Evolutionary conservation across 495 filamentous ascomycete species (phyloP).

Genomic region (Aspergillus diversus): DNA sequence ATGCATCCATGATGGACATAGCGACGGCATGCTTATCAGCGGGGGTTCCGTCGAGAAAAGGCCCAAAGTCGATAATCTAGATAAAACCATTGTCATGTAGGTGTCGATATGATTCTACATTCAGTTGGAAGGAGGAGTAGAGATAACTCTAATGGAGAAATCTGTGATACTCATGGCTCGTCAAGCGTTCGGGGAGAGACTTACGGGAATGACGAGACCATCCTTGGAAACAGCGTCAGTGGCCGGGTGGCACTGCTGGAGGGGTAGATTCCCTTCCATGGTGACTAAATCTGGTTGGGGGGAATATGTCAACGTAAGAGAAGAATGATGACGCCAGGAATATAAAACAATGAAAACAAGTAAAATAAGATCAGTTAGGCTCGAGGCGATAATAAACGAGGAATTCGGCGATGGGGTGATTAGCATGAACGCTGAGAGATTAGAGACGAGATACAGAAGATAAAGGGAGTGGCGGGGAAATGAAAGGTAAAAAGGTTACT

Average conservation of each 20-base stretch:
- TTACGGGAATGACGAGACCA: slow-evolving; percentile 71
- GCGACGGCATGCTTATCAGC: slow-evolving; percentile 68
- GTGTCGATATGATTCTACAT: not conserved
- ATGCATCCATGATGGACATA: slow-evolving; percentile 72
- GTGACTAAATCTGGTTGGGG: slow-evolving; percentile 2
- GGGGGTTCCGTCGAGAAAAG: slow-evolving; percentile 68
- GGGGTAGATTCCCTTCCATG: slow-evolving; percentile 30
- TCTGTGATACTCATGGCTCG: not conserved
- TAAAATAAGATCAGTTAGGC: no score
- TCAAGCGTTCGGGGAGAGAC: slow-evolving; percentile 16
- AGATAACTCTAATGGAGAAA: no score
- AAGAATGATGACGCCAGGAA: not conserved
- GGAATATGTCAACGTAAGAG: slow-evolving; percentile 1
- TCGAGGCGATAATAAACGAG: not conserved
- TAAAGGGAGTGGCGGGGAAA: slow-evolving; percentile 2
- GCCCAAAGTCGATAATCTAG: slow-evolving; percentile 85
- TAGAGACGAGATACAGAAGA: slow-evolving; percentile 2
- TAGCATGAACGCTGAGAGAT: not conserved
- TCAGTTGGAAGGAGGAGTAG: no score
- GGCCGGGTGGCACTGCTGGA: slow-evolving; percentile 26
- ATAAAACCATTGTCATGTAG: no score
- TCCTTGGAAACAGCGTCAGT: slow-evolving; percentile 65
- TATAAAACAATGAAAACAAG: no score
- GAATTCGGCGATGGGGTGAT: not conserved
- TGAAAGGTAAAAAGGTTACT: not conserved